Evolutionary conservation across 441 rosid species (phyloP).

Genomic region (Erodium trifolium): DNA sequence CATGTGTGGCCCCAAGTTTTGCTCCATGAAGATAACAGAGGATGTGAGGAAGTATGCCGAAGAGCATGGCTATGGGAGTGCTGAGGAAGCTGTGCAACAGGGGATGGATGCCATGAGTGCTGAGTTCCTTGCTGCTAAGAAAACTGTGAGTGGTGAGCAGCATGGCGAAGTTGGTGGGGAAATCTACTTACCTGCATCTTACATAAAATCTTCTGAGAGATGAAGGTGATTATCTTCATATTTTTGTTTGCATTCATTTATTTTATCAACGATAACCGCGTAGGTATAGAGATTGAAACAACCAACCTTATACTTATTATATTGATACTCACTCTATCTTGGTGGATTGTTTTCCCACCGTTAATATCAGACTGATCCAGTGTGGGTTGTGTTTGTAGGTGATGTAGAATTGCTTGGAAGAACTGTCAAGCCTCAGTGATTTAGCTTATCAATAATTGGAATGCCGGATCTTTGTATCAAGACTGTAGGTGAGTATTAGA

Average conservation of each 20-base stretch:
- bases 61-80: constrained; percentile 84
- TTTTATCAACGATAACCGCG: too few species aligned
- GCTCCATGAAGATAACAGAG: constrained; percentile 99
- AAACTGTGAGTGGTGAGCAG: constrained; percentile 88
- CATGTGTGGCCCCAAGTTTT: constrained; percentile 96
- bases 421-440: background rate
- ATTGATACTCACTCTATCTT: too few species aligned
- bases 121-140: constrained; percentile 73
- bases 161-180: constrained; percentile 96
- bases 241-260: background rate
- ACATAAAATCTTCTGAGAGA: constrained; percentile 39
- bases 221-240: constrained; percentile 30
- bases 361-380: background rate
- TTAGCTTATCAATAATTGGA: background rate
- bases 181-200: constrained; percentile 72
- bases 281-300: too few species aligned
- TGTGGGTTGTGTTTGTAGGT: background rate
- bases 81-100: constrained; percentile 77
- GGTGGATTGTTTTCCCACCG: too few species aligned
- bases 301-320: too few species aligned
- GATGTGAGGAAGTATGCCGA: constrained; percentile 93
- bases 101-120: constrained; percentile 98
- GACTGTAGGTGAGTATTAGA: constrained; percentile 7
- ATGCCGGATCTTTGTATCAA: background rate
- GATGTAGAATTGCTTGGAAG: background rate